These are phyloP conservation scores for Aspergillus asperescens DNA, from an alignment of 495 filamentous ascomycete species.

Conservation along the genomic window DNA sequence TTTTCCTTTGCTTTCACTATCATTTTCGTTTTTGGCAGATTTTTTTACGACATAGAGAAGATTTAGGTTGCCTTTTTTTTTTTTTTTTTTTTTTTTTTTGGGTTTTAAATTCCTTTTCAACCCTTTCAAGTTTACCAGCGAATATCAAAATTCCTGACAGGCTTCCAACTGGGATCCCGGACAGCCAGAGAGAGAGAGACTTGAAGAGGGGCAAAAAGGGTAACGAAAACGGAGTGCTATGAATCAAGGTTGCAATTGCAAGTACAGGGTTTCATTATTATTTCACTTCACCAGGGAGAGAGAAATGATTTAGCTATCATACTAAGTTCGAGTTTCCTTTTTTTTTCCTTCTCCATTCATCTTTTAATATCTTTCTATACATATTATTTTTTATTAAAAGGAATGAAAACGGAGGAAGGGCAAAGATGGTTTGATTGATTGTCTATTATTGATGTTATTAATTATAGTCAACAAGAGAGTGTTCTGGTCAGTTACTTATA, in stretches of 20 bases:
- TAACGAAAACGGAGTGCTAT: no score
- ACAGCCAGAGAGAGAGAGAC: no score
- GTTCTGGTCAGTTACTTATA: no score
- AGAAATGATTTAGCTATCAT: no score
- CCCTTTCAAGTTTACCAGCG: not conserved
- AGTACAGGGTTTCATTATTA: no score
- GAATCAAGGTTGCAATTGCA: no score
- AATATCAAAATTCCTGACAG: no score
- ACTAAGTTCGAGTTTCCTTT: not conserved
- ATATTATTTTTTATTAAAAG: not conserved
- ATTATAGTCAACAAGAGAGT: no score
- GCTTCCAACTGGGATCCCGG: no score
- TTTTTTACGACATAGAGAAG: constrained; percentile 11
- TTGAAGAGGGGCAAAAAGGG: no score
- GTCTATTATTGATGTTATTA: not conserved
- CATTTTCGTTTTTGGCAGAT: constrained; percentile 19
- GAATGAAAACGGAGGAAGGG: not conserved
- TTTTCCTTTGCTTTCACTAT: not conserved
- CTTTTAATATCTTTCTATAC: constrained; percentile 9
- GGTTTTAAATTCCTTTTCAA: not conserved
- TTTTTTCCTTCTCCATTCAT: not conserved
- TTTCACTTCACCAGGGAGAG: no score
- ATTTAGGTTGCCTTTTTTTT: constrained; percentile 2
- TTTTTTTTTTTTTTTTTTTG: not conserved
- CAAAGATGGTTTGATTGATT: not conserved